Conservation (phyloP, 768 basidiomycete species). For the Lactarius quietus region DNA sequence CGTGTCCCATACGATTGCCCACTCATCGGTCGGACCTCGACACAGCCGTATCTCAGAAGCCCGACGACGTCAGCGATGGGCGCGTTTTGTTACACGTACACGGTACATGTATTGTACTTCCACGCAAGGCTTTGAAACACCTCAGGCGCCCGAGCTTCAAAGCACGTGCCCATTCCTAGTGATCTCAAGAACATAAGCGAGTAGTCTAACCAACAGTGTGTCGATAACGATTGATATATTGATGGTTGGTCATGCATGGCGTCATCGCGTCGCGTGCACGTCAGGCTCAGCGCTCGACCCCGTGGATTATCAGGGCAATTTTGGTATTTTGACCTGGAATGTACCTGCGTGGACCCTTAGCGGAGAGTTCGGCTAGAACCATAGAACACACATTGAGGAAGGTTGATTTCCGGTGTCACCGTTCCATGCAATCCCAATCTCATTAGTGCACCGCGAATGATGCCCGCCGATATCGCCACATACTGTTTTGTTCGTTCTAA, state of each 20-base stretch:
- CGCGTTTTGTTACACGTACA: not conserved
- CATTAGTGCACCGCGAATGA: slow-evolving; percentile 78
- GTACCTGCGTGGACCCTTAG: slow-evolving; percentile 49
- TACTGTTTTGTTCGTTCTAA: slow-evolving; percentile 47
- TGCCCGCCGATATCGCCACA: slow-evolving; percentile 74
- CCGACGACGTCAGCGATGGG: not conserved
- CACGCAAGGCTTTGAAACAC: not conserved
- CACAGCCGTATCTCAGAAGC: not conserved
- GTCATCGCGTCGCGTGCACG: not conserved
- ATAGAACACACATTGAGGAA: slow-evolving; percentile 75
- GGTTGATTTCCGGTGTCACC: slow-evolving; percentile 72
- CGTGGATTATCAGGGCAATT: slow-evolving; percentile 41
- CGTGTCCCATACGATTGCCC: not conserved
- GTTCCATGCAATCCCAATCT: slow-evolving; percentile 73
- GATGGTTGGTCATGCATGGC: not conserved
- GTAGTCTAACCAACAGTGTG: not conserved
- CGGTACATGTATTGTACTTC: too few relatives aligned
- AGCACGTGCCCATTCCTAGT: not conserved
- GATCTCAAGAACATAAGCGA: not conserved
- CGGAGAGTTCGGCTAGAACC: not conserved
- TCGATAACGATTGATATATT: not conserved
- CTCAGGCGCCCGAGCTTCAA: not conserved
- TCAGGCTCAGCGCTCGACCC: not conserved
- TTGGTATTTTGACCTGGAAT: slow-evolving; percentile 78
- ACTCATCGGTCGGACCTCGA: slow-evolving; percentile 9